A percentile compares a stretch with the other conserved stretches of the same genome.
phyloP scores from a whole-genome alignment of 2,329 filamentous ascomycete species.

The Stachybotrys echinatus region DNA sequence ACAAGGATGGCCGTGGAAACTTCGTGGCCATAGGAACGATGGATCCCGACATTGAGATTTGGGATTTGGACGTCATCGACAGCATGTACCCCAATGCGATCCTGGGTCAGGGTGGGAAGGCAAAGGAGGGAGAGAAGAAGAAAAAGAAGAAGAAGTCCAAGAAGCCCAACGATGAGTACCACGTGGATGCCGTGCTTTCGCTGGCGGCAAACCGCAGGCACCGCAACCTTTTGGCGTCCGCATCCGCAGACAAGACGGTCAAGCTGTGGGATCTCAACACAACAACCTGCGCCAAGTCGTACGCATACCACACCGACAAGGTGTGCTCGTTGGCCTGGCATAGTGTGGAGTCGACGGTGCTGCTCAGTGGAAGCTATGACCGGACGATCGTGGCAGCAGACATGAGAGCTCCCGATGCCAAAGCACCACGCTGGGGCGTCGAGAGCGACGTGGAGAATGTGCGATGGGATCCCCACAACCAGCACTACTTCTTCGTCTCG shows the following conservation, averaged over 20 bases:
- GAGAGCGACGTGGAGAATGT: constrained; percentile 94
- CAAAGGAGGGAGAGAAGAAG: constrained; percentile 56
- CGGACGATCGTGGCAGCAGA: constrained; percentile 90
- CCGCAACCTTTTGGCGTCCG: constrained; percentile 88
- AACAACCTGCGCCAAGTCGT: constrained; percentile 88
- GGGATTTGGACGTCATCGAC: constrained; percentile 94
- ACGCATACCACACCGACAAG: constrained; percentile 94
- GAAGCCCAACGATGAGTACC: constrained; percentile 85
- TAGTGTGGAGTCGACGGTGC: constrained; percentile 75
- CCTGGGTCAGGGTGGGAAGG: constrained; percentile 66
- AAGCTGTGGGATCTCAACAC: constrained; percentile 98
- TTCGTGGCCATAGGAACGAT: constrained; percentile 95
- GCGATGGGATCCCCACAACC: constrained; percentile 87
- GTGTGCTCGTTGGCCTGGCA: constrained; percentile 97
- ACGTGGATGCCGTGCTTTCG: constrained; percentile 89
- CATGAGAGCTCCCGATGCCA: constrained; percentile 86
- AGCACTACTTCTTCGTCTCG: constrained; percentile 91
- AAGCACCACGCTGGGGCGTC: constrained; percentile 81
- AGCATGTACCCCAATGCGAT: constrained; percentile 98
- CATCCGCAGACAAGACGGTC: constrained; percentile 92
- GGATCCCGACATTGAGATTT: constrained; percentile 97
- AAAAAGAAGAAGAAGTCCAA: constrained; percentile 89
- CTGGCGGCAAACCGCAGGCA: constrained; percentile 90
- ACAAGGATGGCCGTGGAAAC: constrained; percentile 69
- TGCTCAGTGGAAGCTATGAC: constrained; percentile 93